Evolutionary conservation across 73 alveolate genomes (phyloP).

Genomic region (Paramecium sonneborni): DNA sequence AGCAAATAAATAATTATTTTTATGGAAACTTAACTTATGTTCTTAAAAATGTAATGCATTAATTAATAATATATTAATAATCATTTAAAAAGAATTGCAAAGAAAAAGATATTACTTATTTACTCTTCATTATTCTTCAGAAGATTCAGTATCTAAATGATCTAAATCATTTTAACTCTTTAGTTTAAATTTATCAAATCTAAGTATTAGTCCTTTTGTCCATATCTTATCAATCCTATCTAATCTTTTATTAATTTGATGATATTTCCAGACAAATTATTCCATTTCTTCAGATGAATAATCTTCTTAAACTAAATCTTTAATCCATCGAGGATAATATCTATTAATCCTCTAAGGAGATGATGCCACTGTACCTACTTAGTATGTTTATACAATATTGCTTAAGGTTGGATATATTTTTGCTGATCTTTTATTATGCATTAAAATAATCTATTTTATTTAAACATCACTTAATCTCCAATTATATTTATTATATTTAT

Average conservation of each 20-base stretch:
- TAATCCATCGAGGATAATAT: neutral
- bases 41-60: neutral
- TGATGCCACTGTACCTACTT: conserved; percentile 8
- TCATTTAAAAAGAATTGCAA: neutral
- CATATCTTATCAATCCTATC: conserved; percentile 4
- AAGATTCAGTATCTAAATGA: conserved; percentile 6
- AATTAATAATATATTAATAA: neutral
- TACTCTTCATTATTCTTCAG: neutral
- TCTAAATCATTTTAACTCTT: neutral
- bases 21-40: neutral
- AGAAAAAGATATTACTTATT: neutral
- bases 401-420: neutral
- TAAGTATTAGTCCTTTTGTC: conserved; percentile 14
- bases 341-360: neutral
- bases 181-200: neutral
- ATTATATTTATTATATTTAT: neutral
- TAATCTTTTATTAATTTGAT: neutral
- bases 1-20: neutral
- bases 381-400: neutral
- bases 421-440: neutral
- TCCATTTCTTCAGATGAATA: neutral
- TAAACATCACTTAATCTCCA: neutral
- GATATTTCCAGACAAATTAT: neutral
- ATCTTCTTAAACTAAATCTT: neutral
- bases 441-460: neutral